These are phyloP conservation scores for Lipomyces spencermartinsiae DNA, from an alignment of 805 yeast genomes.

Conservation along the genomic window DNA sequence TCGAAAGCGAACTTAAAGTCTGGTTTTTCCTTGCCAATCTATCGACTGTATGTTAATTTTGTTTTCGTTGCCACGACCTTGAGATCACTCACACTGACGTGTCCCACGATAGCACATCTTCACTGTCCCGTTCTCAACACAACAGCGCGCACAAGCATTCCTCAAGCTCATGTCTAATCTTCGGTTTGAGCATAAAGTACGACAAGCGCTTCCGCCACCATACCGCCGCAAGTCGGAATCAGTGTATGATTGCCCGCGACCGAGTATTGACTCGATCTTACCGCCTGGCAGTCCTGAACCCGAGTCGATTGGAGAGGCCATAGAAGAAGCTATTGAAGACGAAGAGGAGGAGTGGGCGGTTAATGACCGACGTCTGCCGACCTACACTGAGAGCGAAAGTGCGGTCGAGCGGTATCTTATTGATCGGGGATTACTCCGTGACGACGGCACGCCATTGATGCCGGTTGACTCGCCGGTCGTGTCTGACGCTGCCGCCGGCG, in stretches of 20 bases:
- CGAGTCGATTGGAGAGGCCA: slow-evolving; percentile 17
- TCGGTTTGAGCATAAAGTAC: slow-evolving; percentile 45
- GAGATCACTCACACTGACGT: neutral
- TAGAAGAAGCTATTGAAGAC: slow-evolving; percentile 35
- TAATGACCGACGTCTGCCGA: slow-evolving; percentile 34
- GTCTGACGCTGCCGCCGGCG: slow-evolving; percentile 9
- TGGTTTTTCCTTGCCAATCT: slow-evolving; percentile 34
- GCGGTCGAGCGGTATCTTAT: slow-evolving; percentile 38
- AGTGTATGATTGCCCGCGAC: slow-evolving; percentile 22
- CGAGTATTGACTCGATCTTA: slow-evolving; percentile 14
- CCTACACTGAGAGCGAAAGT: slow-evolving; percentile 35
- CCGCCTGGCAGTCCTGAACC: neutral
- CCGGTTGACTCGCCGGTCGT: slow-evolving; percentile 19
- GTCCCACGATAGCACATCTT: slow-evolving; percentile 29
- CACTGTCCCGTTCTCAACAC: slow-evolving; percentile 43
- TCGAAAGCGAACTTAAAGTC: slow-evolving; percentile 31
- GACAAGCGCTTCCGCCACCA: slow-evolving; percentile 45
- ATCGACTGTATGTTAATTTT: slow-evolving; percentile 2
- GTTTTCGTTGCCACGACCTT: neutral
- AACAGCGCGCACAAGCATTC: slow-evolving; percentile 41
- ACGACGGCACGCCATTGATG: slow-evolving; percentile 34
- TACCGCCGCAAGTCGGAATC: slow-evolving; percentile 39
- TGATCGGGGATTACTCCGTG: slow-evolving; percentile 33
- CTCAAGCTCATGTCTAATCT: slow-evolving; percentile 43
- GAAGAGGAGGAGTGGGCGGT: slow-evolving; percentile 38